Evolutionary conservation across 1,139 yeast genomes (phyloP), one percentile per base, ranked within the genome.

Genomic region (Lodderomyces parapsilosis): DNA sequence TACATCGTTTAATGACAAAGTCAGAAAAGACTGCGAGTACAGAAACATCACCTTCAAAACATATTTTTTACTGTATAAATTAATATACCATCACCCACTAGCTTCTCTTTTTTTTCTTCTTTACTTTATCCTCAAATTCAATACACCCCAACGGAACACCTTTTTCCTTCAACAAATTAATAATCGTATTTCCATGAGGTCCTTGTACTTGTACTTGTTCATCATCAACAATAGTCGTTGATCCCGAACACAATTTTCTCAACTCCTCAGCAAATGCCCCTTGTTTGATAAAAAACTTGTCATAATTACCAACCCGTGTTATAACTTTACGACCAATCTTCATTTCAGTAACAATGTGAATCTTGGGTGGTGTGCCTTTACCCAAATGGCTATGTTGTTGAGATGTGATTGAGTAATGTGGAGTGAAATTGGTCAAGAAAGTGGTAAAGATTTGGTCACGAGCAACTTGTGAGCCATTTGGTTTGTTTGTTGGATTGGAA

Each of bases 171-270:
- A 91, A 66, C 31, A 83, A 60, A 3, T 81, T 82, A 15, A 73
- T 67, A 11, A 87, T 79, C 1, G 77, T 63, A 41, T 78, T 75
- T 13, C 84, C 83, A 58, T 93, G 98, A 2, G 94, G 88, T 0
- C 99, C 99, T 63, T 93, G 98, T 2, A 93, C 95, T 34, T 75
- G 77, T 11, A 73, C 69, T 35, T 75, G 68, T 9, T 34, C 37
- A 32, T 74, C 80, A 1, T 80, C 80, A 10, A 46, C 45, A 13
- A 88, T 77, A 0, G 96, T 83, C 0, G 95, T 77, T 0, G 97
- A 86, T 0, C 96, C 96, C 15, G 96, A 93, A 61, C 98, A 93
- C 49, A 82, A 81, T 24, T 81, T 80, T 49, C 86, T 79, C 48
- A 93, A 63, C 42, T 82, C 86, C 36, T 80, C 81, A 2, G 95